Evolutionary conservation across 208 protist species (phyloP), one percentile per base, ranked within the genome.

Genomic region (Leishmania lainsoni): DNA sequence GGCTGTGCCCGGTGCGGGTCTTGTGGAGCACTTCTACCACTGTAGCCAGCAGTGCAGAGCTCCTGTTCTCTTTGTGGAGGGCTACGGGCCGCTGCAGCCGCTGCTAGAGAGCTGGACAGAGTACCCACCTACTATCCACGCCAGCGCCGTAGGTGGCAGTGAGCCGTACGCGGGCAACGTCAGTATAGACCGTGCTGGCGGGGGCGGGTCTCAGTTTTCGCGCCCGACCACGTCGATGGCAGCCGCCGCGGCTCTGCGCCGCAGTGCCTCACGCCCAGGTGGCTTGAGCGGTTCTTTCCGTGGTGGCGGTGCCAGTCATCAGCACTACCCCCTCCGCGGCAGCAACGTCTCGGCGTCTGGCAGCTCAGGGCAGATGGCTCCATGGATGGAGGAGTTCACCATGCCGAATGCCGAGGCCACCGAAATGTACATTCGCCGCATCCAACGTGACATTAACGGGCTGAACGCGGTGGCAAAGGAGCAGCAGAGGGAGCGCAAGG

Each of bases 381-480:
- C 85, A 10, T 65, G 51, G 52, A 81, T 84, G 61, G 82, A 84
- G 71, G 86, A 83, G 59, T 95, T 95, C 75, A 80, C 87, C 48
- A 97, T 97, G 93, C 93, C 93, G 51, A 83, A 81, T 75, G 76
- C 84, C 32, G 87, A 87, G 71, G 93, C 95, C 77, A 93, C 92
- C 0, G 86, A 78, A 10, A 76, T 78, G 26, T 86, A 92, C 29
- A 94, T 97, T 77, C 88, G 89, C 5, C 88, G 85, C 80, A 94
- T 97, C 35, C 93, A 97, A 83, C 86, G 92, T 61, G 92, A 97
- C 59, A 89, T 97, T 42, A 78, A 93, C 6, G 93, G 91, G 1
- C 89, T 97, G 51, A 97, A 97, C 80, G 91, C 90, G n/a, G 91
- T 95, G 54, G 90, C 93, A 4, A 83, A 87, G 81, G 89, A 97